These are phyloP conservation scores for Curvularia sp. DNA, from an alignment of 2,329 filamentous ascomycete species.

Conservation along the genomic window DNA sequence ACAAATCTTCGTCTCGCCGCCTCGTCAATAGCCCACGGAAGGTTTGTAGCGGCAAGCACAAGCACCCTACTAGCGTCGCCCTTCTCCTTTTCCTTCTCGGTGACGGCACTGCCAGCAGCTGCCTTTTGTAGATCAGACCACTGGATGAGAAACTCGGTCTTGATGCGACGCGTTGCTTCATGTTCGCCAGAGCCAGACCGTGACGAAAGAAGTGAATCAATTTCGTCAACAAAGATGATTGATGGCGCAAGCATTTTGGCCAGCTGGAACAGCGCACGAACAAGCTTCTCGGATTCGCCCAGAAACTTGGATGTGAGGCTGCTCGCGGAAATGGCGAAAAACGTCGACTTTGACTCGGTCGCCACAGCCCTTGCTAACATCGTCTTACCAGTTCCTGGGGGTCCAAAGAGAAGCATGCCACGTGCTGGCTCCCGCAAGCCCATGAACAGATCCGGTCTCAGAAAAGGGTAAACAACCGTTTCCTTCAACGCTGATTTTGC, in stretches of 20 bases:
- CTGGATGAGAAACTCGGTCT: constrained; percentile 97
- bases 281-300: constrained; percentile 95
- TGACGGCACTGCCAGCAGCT: constrained; percentile 80
- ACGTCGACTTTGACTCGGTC: constrained; percentile 92
- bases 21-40: constrained; percentile 98
- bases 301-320: constrained; percentile 95
- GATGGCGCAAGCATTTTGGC: constrained; percentile 88
- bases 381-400: constrained; percentile 97
- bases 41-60: constrained; percentile 91
- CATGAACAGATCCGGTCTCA: constrained; percentile 94
- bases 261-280: constrained; percentile 87
- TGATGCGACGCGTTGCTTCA: constrained; percentile 90
- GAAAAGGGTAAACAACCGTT: constrained; percentile 94
- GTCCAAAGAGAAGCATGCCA: constrained; percentile 95
- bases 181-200: constrained; percentile 81
- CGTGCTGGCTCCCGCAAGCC: constrained; percentile 91
- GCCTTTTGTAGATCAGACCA: constrained; percentile 95
- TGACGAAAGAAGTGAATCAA: constrained; percentile 88
- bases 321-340: constrained; percentile 95
- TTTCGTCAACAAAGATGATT: constrained; percentile 98
- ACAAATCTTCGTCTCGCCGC: constrained; percentile 91
- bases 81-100: constrained; percentile 69
- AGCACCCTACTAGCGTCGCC: constrained; percentile 89
- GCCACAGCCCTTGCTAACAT: constrained; percentile 96
- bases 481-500: constrained; percentile 94